Percentiles rank a stretch among this genome's conserved stretches.
These are phyloP conservation scores for Sungouiozyma intestinalis DNA, from an alignment of 805 yeast species.

Conservation along the genomic window DNA sequence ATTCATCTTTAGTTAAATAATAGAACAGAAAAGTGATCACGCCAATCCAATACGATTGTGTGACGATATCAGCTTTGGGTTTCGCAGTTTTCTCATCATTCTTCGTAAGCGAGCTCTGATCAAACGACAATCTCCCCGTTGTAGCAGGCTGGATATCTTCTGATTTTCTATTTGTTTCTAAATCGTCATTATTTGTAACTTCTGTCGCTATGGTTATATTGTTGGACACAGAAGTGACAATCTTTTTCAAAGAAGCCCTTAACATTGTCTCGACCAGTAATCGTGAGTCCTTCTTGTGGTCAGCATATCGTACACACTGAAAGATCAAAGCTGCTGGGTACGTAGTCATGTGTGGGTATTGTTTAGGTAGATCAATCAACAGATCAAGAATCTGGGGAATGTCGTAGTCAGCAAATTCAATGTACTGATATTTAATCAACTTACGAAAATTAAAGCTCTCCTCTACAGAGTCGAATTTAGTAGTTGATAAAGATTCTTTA, in stretches of 20 bases:
- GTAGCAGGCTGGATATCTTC: not conserved
- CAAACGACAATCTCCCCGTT: not conserved
- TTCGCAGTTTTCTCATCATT: slow-evolving; percentile 1
- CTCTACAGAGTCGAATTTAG: not conserved
- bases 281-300: slow-evolving; percentile 39
- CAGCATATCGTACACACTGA: slow-evolving; percentile 63
- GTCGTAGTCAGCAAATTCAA: slow-evolving; percentile 50
- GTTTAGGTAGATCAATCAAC: slow-evolving; percentile 50
- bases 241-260: slow-evolving; percentile 49
- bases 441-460: slow-evolving; percentile 43
- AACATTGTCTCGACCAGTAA: slow-evolving; percentile 49
- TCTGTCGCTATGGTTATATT: slow-evolving; percentile 3
- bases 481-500: not conserved
- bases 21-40: slow-evolving; percentile 67
- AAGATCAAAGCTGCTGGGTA: slow-evolving; percentile 61
- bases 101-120: not conserved
- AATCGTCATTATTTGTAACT: slow-evolving; percentile 25
- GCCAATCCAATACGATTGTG: slow-evolving; percentile 81
- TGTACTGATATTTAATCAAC: slow-evolving; percentile 46
- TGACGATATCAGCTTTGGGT: slow-evolving; percentile 48
- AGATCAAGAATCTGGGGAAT: slow-evolving; percentile 65
- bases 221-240: slow-evolving; percentile 43
- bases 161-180: not conserved
- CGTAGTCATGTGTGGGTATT: slow-evolving; percentile 35
- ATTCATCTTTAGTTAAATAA: slow-evolving; percentile 60